These are phyloP conservation scores for Ustilago trichophora DNA, from an alignment of 1,284 basidiomycete genomes.

Conservation along the genomic window DNA sequence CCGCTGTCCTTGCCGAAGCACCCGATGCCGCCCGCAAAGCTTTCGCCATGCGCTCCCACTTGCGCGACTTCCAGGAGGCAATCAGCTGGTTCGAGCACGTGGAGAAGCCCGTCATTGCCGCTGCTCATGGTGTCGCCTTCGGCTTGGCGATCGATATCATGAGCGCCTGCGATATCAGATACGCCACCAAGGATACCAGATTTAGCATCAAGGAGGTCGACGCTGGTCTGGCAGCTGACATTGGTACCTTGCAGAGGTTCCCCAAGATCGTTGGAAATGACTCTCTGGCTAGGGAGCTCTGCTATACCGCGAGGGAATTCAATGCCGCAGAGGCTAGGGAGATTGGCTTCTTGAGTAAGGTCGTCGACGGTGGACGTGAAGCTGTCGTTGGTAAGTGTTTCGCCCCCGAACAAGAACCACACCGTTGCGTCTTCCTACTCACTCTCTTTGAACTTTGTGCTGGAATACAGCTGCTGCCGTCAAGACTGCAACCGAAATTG, in stretches of 20 bases:
- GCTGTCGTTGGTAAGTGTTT: slow-evolving; percentile 67
- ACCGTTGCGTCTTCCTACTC: too few species aligned
- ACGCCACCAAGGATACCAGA: slow-evolving; percentile 73
- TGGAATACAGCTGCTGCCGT: slow-evolving; percentile 73
- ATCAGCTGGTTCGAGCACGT: slow-evolving; percentile 71
- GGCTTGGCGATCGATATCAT: slow-evolving; percentile 82
- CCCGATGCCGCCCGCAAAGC: slow-evolving; percentile 61
- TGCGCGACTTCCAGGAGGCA: slow-evolving; percentile 64
- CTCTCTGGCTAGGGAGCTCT: slow-evolving; percentile 80
- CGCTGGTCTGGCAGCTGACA: slow-evolving; percentile 87
- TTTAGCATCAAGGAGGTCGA: slow-evolving; percentile 91
- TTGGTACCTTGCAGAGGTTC: slow-evolving; percentile 85
- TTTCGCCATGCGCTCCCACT: slow-evolving; percentile 49
- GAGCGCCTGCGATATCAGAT: slow-evolving; percentile 81
- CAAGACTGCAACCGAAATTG: slow-evolving; percentile 75
- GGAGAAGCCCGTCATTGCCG: slow-evolving; percentile 83
- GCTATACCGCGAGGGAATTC: slow-evolving; percentile 80
- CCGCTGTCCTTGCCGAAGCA: slow-evolving; percentile 13
- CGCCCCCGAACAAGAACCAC: background rate
- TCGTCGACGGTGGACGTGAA: slow-evolving; percentile 76
- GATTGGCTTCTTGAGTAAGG: slow-evolving; percentile 80
- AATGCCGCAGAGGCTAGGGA: slow-evolving; percentile 75
- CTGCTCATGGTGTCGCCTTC: slow-evolving; percentile 78
- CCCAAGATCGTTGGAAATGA: slow-evolving; percentile 84
- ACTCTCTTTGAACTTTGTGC: too few species aligned